Evolutionary conservation across 2,329 filamentous ascomycete species (phyloP).

Genomic region (Fusarium albosuccineum): DNA sequence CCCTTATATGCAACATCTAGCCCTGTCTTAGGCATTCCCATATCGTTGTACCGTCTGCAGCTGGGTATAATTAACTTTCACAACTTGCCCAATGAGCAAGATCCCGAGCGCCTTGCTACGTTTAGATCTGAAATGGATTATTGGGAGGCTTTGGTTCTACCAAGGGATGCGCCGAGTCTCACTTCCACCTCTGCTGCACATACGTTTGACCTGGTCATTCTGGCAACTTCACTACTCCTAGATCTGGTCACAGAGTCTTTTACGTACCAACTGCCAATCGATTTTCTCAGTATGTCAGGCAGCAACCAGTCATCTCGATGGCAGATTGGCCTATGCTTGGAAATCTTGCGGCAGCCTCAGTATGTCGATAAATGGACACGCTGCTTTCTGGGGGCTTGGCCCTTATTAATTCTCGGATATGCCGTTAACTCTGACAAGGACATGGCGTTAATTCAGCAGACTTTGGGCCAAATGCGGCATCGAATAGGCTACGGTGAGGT

Average conservation of each 20-base stretch:
- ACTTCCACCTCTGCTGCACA: neutral
- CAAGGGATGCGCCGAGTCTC: neutral
- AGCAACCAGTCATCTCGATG: neutral
- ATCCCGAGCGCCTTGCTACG: neutral
- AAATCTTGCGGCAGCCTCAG: conserved; percentile 7
- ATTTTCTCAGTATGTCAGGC: neutral
- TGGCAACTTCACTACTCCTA: neutral
- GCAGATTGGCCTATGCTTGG: neutral
- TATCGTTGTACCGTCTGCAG: neutral
- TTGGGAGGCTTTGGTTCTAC: neutral
- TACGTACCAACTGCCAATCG: neutral
- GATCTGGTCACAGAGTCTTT: neutral
- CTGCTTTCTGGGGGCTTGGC: conserved; percentile 24
- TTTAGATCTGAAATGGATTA: conserved; percentile 3
- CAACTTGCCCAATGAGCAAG: neutral
- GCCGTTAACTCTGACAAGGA: conserved; percentile 16
- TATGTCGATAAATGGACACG: conserved; percentile 17
- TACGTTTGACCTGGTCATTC: neutral
- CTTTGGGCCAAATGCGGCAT: neutral
- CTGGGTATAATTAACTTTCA: neutral
- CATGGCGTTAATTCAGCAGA: neutral
- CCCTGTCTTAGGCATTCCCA: neutral
- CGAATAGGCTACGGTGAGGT: neutral
- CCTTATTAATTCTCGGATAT: conserved; percentile 26
- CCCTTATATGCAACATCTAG: neutral